These are phyloP conservation scores for Austroboletus festivus DNA, from an alignment of 768 basidiomycete species.

Conservation along the genomic window DNA sequence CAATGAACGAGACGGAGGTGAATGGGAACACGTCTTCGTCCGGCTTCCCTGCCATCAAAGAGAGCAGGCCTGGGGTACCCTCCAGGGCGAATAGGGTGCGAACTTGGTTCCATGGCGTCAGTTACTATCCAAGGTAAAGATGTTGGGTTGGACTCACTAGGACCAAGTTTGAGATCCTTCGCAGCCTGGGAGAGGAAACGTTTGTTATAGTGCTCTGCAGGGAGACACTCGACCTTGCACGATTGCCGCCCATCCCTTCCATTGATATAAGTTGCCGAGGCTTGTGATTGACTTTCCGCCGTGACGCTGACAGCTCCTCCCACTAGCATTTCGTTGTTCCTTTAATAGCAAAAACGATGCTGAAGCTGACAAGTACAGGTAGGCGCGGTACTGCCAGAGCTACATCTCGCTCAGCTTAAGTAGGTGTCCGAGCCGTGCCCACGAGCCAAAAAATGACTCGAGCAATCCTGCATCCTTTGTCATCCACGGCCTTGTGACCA, in stretches of 20 bases:
- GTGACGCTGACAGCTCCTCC: no score
- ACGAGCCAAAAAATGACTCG: no score
- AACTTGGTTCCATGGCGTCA: conserved; percentile 35
- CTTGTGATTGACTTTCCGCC: no score
- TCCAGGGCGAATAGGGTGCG: conserved; percentile 72
- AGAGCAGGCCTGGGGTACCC: conserved; percentile 64
- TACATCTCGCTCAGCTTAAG: no score
- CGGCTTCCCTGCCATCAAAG: conserved; percentile 81
- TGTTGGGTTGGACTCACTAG: conserved; percentile 40
- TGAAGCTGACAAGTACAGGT: no score
- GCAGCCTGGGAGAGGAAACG: conserved; percentile 54
- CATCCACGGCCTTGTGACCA: no score
- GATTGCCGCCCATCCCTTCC: neutral
- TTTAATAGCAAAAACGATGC: no score
- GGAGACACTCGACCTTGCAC: conserved; percentile 28
- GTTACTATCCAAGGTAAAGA: neutral
- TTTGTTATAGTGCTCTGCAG: conserved; percentile 46
- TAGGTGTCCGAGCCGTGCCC: no score
- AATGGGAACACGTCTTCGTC: conserved; percentile 83
- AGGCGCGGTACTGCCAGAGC: no score
- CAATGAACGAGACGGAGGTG: conserved; percentile 62
- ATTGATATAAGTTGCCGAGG: neutral
- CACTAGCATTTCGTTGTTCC: no score
- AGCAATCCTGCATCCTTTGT: no score
- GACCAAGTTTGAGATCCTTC: conserved; percentile 52